Evolutionary conservation across 1,139 yeast species (phyloP), one percentile per base, ranked within the genome.

Genomic region (Taphrina flavorubra): DNA sequence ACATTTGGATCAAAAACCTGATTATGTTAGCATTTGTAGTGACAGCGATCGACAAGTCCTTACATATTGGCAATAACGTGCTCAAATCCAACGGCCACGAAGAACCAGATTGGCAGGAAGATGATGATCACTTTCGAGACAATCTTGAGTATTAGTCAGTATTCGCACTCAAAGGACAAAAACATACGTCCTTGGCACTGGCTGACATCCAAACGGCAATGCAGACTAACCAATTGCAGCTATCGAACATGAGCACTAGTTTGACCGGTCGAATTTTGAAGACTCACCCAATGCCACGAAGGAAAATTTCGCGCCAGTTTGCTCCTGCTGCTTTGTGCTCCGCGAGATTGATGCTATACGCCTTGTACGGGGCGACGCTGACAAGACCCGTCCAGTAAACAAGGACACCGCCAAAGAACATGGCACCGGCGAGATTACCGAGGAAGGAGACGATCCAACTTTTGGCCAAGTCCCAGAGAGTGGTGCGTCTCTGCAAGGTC

Each of bases 211-310:
- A 89, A 10, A 89, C 86, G 0, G 92, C 95, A 61, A 89, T 78
- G 65, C 87, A 85, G 34, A 89, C 95, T 74, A 82, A 87, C 75
- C 89, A 89, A 76, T 90, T 90, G 44, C 94, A 92, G 0, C 89
- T 91, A 47, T 44, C 47, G 47, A 44, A 2, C 18, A 34, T 49
- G 2, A 31, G 37, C 25, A 20, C 51, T 20, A 16, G 11, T 20
- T 16, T 6, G 4, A 18, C 25, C 51, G 18, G 51, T n/a, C 51
- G 31, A 10, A 6, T 46, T 16, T 16, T 49, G 55, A 6, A 5
- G 18, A 20, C 60, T 40, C 44, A 44, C 51, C 62, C 62, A n/a
- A 87, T 82, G 0, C 85, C 90, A 4, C 74, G 71, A 13, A 72
- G 68, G 71, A 73, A 72, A 10, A 72, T 69, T 20, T 72, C 69